Conservation (phyloP, 345 rosid genomes). For the Eucalyptus globulus region DNA sequence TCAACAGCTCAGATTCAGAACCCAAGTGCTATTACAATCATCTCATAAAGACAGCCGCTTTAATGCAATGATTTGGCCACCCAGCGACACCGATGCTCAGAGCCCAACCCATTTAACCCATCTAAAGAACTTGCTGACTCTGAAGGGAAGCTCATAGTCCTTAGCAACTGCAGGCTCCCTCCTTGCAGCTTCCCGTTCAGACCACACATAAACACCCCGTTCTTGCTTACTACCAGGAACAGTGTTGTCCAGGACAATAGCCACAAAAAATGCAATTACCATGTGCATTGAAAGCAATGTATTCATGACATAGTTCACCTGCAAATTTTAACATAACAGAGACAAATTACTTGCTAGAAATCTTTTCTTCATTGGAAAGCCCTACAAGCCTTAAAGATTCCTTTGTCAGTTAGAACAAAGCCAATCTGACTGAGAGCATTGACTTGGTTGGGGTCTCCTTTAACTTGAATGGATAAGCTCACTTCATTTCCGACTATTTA, state of each 20-base stretch:
- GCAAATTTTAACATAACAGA: neutral
- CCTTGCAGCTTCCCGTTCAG: constrained; percentile 72
- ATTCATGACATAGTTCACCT: constrained; percentile 88
- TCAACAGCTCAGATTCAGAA: neutral
- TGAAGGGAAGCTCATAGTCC: constrained; percentile 83
- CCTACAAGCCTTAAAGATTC: neutral
- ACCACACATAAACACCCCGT: constrained; percentile 91
- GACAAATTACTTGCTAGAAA: neutral
- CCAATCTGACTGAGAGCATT: neutral
- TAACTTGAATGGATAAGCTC: neutral
- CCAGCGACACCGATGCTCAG: constrained; percentile 7
- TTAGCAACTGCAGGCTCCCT: constrained; percentile 82
- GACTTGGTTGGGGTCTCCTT: neutral
- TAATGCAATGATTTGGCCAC: neutral
- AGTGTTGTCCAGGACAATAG: constrained; percentile 80
- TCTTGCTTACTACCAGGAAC: constrained; percentile 91
- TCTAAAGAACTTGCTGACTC: constrained; percentile 74
- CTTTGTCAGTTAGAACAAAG: neutral
- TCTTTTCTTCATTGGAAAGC: neutral
- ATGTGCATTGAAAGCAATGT: constrained; percentile 66
- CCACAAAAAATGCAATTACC: constrained; percentile 89
- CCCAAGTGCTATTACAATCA: neutral
- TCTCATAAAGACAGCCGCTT: neutral
- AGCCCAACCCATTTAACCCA: constrained; percentile 99
- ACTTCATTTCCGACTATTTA: neutral